Conservation (phyloP, 2,329 filamentous ascomycete genomes). For the Phialophora tarda region DNA sequence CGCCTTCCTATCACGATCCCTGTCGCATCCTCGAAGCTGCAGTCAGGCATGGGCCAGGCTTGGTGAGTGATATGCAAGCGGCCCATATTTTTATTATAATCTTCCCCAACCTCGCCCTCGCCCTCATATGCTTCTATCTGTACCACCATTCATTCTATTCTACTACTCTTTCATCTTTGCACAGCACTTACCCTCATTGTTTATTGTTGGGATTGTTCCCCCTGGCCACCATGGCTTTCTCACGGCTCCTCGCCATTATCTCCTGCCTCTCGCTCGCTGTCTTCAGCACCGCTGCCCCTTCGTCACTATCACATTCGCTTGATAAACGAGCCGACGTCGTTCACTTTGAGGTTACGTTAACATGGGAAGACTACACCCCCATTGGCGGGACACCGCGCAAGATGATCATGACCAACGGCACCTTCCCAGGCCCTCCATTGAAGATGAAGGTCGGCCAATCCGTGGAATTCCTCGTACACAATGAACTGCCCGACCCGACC, state of each 20-base stretch:
- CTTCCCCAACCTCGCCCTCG: conserved; percentile 29
- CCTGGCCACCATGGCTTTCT: conserved; percentile 32
- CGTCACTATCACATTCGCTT: conserved; percentile 23
- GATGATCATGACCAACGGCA: conserved; percentile 73
- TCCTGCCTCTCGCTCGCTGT: conserved; percentile 37
- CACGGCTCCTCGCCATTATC: conserved; percentile 29
- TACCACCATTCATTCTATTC: conserved; percentile 15
- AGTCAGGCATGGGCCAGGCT: conserved; percentile 14
- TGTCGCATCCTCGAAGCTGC: conserved; percentile 28
- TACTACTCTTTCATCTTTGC: conserved; percentile 18
- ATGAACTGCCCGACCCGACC: conserved; percentile 67
- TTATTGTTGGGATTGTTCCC: conserved; percentile 7
- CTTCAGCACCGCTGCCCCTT: conserved; percentile 29
- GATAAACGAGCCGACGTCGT: conserved; percentile 30
- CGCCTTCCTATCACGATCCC: conserved; percentile 24
- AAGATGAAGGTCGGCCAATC: conserved; percentile 75
- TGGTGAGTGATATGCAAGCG: conserved; percentile 18
- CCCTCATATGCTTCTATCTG: conserved; percentile 14
- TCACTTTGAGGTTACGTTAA: conserved; percentile 44
- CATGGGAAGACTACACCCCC: conserved; percentile 45
- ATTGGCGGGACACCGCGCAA: conserved; percentile 55
- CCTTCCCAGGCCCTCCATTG: conserved; percentile 76
- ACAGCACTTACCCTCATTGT: conserved; percentile 26
- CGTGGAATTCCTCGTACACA: conserved; percentile 71
- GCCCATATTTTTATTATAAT: conserved; percentile 23